Evolutionary conservation across 495 filamentous ascomycete species (phyloP), one percentile per base, ranked within the genome.

Genomic region (Penicillium salamii): DNA sequence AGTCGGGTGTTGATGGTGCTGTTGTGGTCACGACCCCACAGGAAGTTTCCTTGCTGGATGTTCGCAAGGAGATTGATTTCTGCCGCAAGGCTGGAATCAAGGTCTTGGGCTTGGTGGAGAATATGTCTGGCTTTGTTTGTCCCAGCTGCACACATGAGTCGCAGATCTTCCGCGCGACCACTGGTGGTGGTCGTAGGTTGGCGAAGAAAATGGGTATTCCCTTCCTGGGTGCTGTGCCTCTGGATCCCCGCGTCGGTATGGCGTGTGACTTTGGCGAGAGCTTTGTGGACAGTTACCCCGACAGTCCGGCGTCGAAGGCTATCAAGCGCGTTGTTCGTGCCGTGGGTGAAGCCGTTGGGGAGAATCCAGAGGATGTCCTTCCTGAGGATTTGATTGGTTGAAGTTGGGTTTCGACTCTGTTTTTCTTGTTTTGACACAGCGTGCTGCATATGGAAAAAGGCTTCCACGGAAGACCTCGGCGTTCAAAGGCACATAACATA

Each of bases 101-200:
- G 29, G 79, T 98, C 2, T 59, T 98, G 17, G 95, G 93, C 0
- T 69, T 98, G 12, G 95, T 97, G 32, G 93, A 98, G 76, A 98
- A 98, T 65, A 98, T 98, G 93, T 86, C 83, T 41, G 89, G 90
- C 8, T 98, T 96, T 67, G 90, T 97, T 32, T 98, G 93, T 65
- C 89, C 89, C 3, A 89, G 86, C 32, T 98, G 93, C 66, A 85
- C 77, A 29, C 81, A 89, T 50, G 77, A 84, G 63, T 87, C 78
- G 42, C 81, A 95, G 62, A 95, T 98, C 28, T 98, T 97, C 69
- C 79, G 82, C 49, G 88, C 92, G 5, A 95, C 89, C 15, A 98
- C 95, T 1, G 93, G 93, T 8, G 95, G 93, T 5, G 93, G 87
- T 8, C 74, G 77, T 49, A 81, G 76, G 31, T 65, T 98, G 49